A percentile compares a stretch with the other conserved stretches of the same genome.
Conservation (phyloP, 352 stramenopile species). For the Phytopythium ostracodes region DNA sequence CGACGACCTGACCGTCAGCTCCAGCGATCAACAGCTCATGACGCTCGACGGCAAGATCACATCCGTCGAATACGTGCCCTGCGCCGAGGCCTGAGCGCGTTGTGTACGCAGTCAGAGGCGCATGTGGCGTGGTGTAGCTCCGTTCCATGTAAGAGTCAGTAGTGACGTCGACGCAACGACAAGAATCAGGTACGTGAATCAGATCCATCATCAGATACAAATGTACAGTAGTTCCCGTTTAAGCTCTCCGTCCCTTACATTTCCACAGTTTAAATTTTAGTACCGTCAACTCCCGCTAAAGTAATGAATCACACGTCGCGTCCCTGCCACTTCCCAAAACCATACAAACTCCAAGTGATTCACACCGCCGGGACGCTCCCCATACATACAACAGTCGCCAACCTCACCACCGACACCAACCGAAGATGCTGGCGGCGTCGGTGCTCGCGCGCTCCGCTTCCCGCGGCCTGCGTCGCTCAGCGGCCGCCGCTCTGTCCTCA, state of each 20-base stretch:
- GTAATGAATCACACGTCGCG: background rate
- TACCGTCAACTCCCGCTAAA: background rate
- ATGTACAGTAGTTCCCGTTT: no score
- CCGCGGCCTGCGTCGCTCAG: background rate
- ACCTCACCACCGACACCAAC: background rate
- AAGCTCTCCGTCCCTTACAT: no score
- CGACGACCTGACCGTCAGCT: constrained; percentile 13
- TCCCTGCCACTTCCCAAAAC: background rate
- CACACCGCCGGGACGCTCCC: background rate
- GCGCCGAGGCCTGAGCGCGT: constrained; percentile 3
- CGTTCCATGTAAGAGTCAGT: no score
- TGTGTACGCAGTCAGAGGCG: no score
- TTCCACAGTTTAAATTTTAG: no score
- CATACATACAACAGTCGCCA: no score
- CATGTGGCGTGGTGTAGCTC: no score
- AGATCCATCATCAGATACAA: no score
- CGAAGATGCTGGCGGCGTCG: background rate
- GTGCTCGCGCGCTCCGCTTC: background rate
- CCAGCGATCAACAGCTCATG: background rate
- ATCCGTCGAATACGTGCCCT: constrained; percentile 5
- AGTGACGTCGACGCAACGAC: no score
- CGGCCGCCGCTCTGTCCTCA: background rate
- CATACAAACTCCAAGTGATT: background rate
- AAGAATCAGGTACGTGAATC: no score
- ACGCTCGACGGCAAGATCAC: constrained; percentile 7